These are phyloP conservation scores for Epichloe coenophiala DNA, from an alignment of 2,329 filamentous ascomycete genomes.

Conservation along the genomic window DNA sequence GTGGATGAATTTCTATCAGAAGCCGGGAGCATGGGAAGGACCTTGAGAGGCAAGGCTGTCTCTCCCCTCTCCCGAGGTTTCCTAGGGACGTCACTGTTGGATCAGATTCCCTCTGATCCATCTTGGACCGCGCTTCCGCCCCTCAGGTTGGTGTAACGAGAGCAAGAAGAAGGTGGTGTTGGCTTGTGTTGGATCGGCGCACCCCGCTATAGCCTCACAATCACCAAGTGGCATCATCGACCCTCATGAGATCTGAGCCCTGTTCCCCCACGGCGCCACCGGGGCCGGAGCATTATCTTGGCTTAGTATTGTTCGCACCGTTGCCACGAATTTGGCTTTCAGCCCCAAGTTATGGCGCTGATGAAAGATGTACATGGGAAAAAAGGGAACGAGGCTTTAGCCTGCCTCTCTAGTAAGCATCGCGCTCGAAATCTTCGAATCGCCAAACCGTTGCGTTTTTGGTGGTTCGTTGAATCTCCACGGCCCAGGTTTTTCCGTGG, in stretches of 20 bases:
- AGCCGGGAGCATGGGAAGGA: background rate
- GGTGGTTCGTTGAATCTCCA: slow-evolving; percentile 66
- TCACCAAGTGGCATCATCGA: background rate
- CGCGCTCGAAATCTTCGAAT: slow-evolving; percentile 13
- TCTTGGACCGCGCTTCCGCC: background rate
- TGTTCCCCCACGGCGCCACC: background rate
- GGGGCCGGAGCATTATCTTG: background rate
- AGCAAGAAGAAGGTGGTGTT: accelerated
- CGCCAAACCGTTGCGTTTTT: slow-evolving; percentile 33
- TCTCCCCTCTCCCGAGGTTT: no score
- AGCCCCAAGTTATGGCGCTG: background rate
- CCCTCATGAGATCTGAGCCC: slow-evolving; percentile 2
- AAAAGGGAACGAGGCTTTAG: no score
- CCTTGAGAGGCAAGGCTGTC: no score
- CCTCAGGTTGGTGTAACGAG: background rate
- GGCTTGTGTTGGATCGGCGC: background rate
- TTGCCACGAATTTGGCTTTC: background rate
- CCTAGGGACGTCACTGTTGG: no score
- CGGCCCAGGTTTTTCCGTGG: slow-evolving; percentile 55
- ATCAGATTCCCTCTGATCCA: background rate
- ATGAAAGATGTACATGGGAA: no score
- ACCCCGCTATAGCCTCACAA: no score
- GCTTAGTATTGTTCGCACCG: slow-evolving; percentile 1
- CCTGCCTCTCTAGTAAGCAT: background rate
- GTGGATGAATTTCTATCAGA: background rate